phyloP scores from a whole-genome alignment of 2,329 filamentous ascomycete species.

The Passalora sequoiae region DNA sequence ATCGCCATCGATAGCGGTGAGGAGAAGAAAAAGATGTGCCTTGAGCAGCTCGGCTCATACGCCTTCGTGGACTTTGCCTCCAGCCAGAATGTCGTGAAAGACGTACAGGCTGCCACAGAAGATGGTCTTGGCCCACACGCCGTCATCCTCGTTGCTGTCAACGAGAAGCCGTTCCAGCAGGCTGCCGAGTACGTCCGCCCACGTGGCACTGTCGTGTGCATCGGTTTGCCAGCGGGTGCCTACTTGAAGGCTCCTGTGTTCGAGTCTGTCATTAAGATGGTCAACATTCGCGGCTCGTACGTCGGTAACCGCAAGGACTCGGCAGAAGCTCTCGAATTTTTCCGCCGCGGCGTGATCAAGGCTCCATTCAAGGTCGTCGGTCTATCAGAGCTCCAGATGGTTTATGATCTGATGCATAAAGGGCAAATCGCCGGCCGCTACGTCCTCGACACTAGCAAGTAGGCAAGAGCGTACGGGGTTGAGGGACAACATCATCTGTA shows the following conservation, averaged over 20 bases:
- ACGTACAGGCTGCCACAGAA: conserved; percentile 74
- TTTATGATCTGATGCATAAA: conserved; percentile 67
- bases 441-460: conserved; percentile 69
- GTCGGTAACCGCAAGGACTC: conserved; percentile 89
- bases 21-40: conserved; percentile 70
- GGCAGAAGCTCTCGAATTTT: conserved; percentile 88
- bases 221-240: conserved; percentile 78
- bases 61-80: conserved; percentile 75
- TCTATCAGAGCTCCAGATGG: conserved; percentile 69
- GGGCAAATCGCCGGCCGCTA: conserved; percentile 72
- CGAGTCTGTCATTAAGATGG: conserved; percentile 63
- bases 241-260: conserved; percentile 81
- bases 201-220: conserved; percentile 76
- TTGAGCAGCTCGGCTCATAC: conserved; percentile 62
- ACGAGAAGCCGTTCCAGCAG: conserved; percentile 93
- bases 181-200: conserved; percentile 81
- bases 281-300: conserved; percentile 87
- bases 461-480: conserved; percentile 20
- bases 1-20: conserved; percentile 79
- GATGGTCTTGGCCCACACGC: conserved; percentile 83
- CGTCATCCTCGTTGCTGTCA: conserved; percentile 77
- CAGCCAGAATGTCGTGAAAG: conserved; percentile 71
- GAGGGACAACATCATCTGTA: not conserved
- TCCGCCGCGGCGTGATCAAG: conserved; percentile 73
- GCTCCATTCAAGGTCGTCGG: conserved; percentile 81